phyloP scores from a whole-genome alignment of 1,139 yeast species.

The Lodderomyces theae region DNA sequence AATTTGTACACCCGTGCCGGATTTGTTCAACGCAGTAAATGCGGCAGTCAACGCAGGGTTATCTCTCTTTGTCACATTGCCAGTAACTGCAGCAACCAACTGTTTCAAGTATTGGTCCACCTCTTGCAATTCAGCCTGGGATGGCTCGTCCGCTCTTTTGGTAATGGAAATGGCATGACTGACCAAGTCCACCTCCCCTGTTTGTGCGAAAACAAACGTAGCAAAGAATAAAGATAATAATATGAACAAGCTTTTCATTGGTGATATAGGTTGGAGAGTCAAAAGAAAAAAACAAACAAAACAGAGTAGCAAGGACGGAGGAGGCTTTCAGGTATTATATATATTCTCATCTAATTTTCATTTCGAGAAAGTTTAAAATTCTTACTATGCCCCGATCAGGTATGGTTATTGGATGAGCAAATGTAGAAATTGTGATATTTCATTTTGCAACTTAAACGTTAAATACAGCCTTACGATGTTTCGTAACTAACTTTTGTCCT shows the following conservation, averaged over 20 bases:
- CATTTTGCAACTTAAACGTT: not conserved
- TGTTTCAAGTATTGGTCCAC: conserved; percentile 13
- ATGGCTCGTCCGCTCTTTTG: conserved; percentile 5
- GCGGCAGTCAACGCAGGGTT: conserved; percentile 25
- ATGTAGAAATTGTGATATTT: not conserved
- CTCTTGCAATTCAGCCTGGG: conserved; percentile 7
- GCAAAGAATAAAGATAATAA: conserved; percentile 13
- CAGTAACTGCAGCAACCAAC: conserved; percentile 8
- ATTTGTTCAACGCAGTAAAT: conserved; percentile 25
- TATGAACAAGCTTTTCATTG: conserved; percentile 14
- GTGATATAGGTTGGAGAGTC: not conserved
- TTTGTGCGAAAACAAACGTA: conserved; percentile 12
- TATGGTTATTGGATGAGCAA: not conserved
- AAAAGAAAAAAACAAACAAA: too few species aligned
- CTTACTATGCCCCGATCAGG: not conserved
- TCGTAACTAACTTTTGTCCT: not conserved
- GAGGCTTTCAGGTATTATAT: too few species aligned
- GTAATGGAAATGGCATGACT: conserved; percentile 1
- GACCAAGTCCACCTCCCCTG: conserved; percentile 4
- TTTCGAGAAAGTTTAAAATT: too few species aligned
- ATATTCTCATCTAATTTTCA: too few species aligned
- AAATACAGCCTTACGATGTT: not conserved
- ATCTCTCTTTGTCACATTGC: conserved; percentile 2
- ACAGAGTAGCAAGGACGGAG: too few species aligned
- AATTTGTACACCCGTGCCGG: conserved; percentile 25